A percentile compares a stretch with the other conserved stretches of the same genome.
Conservation (phyloP, 306 rosid genomes). For the Cotoneaster glaucophyllus region DNA sequence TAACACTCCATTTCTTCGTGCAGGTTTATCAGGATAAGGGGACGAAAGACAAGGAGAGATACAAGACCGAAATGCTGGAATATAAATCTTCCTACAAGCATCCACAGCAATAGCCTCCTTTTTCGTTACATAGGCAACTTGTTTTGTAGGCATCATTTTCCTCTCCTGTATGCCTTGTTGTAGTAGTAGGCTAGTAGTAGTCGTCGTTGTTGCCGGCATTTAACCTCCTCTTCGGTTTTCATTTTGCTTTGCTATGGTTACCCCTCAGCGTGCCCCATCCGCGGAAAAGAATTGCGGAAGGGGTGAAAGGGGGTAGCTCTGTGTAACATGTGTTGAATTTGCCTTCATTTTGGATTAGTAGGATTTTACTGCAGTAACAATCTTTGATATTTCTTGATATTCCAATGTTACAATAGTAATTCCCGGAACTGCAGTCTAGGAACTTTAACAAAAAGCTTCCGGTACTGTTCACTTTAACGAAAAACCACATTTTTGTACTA, state of each 20-base stretch:
- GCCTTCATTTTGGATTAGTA: not conserved
- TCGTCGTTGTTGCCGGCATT: not conserved
- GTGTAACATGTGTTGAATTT: not conserved
- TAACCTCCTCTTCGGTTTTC: not conserved
- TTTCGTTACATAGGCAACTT: constrained; percentile 4
- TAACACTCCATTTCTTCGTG: constrained; percentile 1
- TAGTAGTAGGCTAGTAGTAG: not conserved
- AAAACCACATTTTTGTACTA: no score
- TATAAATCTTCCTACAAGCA: constrained; percentile 39
- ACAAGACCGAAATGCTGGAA: constrained; percentile 50
- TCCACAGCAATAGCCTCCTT: constrained; percentile 31
- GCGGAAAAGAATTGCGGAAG: not conserved
- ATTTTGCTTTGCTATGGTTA: not conserved
- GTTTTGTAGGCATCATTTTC: constrained; percentile 3
- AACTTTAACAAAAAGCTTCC: no score
- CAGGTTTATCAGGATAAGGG: constrained; percentile 79
- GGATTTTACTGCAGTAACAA: not conserved
- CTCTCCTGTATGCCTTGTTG: constrained; percentile 4
- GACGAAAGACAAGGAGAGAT: constrained; percentile 71
- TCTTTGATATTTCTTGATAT: not conserved
- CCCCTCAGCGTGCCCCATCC: not conserved
- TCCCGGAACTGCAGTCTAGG: not conserved
- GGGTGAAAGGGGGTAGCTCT: not conserved
- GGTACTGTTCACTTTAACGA: no score
- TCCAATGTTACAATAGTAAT: not conserved